A percentile compares a stretch with the other conserved stretches of the same genome.
These are phyloP conservation scores for Prototheca stagnorum DNA, from an alignment of 163 green algal genomes.

Conservation along the genomic window DNA sequence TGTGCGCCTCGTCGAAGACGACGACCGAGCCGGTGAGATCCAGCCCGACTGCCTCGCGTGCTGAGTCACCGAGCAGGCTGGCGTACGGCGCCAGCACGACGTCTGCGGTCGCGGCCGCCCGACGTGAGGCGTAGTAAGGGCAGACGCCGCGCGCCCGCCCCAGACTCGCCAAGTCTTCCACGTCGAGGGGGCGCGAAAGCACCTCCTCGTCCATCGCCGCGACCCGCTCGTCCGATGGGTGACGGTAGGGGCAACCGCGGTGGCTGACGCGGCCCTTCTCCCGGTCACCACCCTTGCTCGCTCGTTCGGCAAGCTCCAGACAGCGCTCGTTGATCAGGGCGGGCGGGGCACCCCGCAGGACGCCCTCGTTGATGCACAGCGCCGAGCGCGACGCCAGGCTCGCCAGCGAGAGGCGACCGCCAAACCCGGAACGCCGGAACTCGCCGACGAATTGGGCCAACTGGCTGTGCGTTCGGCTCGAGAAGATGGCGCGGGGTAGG, in stretches of 20 bases:
- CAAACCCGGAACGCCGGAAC: constrained; percentile 55
- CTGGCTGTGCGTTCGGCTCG: constrained; percentile 85
- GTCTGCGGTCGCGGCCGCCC: constrained; percentile 53
- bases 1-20: constrained; percentile 90
- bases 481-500: constrained; percentile 69
- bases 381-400: constrained; percentile 45
- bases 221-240: background rate
- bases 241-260: constrained; percentile 38
- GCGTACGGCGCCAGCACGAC: constrained; percentile 78
- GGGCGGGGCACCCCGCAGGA: constrained; percentile 25
- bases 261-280: constrained; percentile 2
- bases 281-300: constrained; percentile 1
- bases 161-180: constrained; percentile 56
- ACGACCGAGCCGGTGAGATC: constrained; percentile 48
- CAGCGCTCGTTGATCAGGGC: constrained; percentile 77
- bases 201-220: constrained; percentile 29
- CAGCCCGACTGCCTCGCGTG: constrained; percentile 54
- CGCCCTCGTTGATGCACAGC: constrained; percentile 75
- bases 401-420: constrained; percentile 37
- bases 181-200: constrained; percentile 46
- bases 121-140: constrained; percentile 72
- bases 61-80: constrained; percentile 31
- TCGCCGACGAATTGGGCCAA: constrained; percentile 77
- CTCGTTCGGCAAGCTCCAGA: constrained; percentile 61
- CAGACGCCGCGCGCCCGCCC: constrained; percentile 39